phyloP scores from a whole-genome alignment of 495 filamentous ascomycete species.

The Penicillium roqueforti region DNA sequence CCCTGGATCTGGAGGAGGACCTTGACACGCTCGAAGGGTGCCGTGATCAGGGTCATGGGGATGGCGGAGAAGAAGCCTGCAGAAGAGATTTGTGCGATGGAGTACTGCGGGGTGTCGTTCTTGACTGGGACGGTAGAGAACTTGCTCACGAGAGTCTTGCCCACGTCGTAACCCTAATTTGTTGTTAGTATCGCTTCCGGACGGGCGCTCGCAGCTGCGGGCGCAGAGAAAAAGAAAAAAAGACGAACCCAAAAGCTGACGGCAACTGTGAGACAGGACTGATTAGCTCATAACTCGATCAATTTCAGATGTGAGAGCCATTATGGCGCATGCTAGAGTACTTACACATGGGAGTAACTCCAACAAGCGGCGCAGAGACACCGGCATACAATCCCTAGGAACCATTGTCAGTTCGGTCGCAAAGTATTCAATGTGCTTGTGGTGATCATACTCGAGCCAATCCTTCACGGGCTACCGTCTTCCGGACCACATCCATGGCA shows the following conservation, averaged over 20 bases:
- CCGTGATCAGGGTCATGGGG: conserved; percentile 96
- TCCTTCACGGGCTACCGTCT: conserved; percentile 83
- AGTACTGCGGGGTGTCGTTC: conserved; percentile 59
- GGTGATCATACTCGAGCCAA: conserved; percentile 51
- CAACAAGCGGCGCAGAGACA: conserved; percentile 88
- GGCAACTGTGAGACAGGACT: conserved; percentile 57
- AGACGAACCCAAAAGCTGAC: conserved; percentile 81
- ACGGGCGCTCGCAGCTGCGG: background rate
- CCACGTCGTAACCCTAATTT: conserved; percentile 80
- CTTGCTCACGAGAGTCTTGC: conserved; percentile 75
- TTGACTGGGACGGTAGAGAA: conserved; percentile 59
- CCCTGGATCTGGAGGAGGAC: conserved; percentile 97
- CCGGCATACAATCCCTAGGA: conserved; percentile 86
- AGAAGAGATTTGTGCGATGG: conserved; percentile 81
- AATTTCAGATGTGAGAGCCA: background rate
- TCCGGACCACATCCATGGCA: conserved; percentile 87
- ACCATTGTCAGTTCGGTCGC: background rate
- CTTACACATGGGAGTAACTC: conserved; percentile 98
- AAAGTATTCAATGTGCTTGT: background rate
- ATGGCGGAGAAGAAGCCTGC: conserved; percentile 98
- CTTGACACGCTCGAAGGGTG: conserved; percentile 97
- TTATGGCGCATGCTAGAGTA: conserved; percentile 14
- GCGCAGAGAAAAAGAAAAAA: background rate
- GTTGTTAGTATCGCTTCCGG: conserved; percentile 18
- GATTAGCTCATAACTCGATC: conserved; percentile 9